Evolutionary conservation across 108 stramenopile species (phyloP).

Genomic region (Epipyxis sp.): DNA sequence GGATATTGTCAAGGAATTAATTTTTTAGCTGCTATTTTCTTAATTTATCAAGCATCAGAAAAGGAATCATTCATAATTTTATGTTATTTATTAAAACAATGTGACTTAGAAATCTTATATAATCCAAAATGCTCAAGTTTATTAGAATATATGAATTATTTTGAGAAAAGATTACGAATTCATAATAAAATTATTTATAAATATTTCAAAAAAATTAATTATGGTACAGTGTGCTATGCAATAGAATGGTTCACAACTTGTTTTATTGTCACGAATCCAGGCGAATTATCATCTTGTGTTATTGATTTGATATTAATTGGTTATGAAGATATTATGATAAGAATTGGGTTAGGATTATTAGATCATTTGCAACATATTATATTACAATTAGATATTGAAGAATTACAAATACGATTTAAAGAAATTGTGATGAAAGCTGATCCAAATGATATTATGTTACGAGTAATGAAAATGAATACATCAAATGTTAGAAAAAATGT

Average conservation of each 20-base stretch:
- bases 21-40: neutral
- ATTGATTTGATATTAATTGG: neutral
- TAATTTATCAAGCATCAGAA: neutral
- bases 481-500: too few relatives aligned
- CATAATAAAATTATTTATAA: neutral
- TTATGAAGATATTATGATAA: neutral
- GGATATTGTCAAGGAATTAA: slow-evolving; percentile 1
- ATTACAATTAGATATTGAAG: neutral
- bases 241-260: slow-evolving; percentile 1
- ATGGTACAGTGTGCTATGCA: neutral
- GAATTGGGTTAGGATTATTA: neutral
- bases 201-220: neutral
- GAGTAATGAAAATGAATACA: too few relatives aligned
- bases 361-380: neutral
- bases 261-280: neutral
- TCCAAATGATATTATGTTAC: neutral
- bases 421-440: neutral
- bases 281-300: neutral
- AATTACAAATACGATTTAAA: neutral
- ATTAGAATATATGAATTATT: neutral
- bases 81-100: neutral
- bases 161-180: slow-evolving; percentile 1
- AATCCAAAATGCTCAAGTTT: neutral
- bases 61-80: neutral
- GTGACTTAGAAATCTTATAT: neutral